Evolutionary conservation across 257 asterid genomes (phyloP), one percentile per base, ranked within the genome.

Genomic region (Echium plantagineum): DNA sequence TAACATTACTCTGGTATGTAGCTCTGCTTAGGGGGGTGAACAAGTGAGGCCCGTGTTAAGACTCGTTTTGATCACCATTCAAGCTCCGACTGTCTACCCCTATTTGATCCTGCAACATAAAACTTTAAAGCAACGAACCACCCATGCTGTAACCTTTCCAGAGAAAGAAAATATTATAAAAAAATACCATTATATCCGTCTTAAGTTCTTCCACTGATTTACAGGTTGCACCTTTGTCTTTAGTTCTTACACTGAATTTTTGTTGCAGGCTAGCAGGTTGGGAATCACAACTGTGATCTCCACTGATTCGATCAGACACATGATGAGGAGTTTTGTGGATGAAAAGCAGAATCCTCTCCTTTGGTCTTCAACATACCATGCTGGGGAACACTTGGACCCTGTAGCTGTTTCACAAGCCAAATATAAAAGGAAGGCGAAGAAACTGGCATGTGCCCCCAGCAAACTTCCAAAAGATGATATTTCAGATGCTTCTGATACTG

Each of bases 341-440:
- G 99, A 93, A 75, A 80, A 83, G 71, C 83, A 93, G 62, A 89
- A 86, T 69, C 99, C 97, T 21, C 61, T 93, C 67, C 97, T 93
- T 54, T 93, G 99, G 99, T 91, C 99, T 61, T 93, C 99, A 62
- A 93, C 99, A 24, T 93, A 93, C 77, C 99, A 89, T 61, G 99
- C 99, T 12, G 97, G 99, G 21, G 99, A 93, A 68, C 67, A 80
- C 77, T 84, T 93, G 66, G 99, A 93, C 76, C 95, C 91, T 5
- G 83, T 78, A 60, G 97, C 97, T 65, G 94, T 93, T 74, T 86
- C 97, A 55, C 82, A 86, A 75, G 86, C 99, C 0, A 89, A 86
- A 75, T 89, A 81, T 57, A 93, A 86, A 81, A 86, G 75, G 83
- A 89, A 78, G 74, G 99, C 94, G 49, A 93, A 84, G 77, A 86